Base-by-base conservation (phyloP, 1,139 yeast genomes). In the Chernovozyma sophiae-reginae region DNA sequence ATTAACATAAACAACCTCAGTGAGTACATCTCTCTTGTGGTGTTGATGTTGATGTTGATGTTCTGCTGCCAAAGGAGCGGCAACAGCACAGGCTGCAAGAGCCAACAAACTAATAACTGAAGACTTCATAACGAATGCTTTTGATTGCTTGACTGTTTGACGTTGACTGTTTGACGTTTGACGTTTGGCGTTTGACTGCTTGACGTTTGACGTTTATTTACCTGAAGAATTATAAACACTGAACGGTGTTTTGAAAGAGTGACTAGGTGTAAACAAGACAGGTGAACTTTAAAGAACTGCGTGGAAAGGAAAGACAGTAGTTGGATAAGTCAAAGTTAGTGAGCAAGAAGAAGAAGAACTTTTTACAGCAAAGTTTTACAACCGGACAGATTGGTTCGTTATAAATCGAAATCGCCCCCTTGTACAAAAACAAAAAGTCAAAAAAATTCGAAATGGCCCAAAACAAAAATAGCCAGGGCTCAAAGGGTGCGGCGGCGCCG, bases 1-100 rank as follows among this genome's bases (percentile, higher is more conserved):
- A 59, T 86, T 81, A 42, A 87, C 95, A 40, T 85, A 86, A 44
- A 85, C 90, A 60, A 82, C 81, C 60, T 86, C 87, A 51, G 85
- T 79, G 43, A 86, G 95, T 48, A 82, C 77, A 35, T 86, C 86
- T 68, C 89, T 79, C 67, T 79, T 81, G 61, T 80, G 83, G 50
- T 73, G 77, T 60, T 81, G 85, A 65, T 84, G 94, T 37, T 58
- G 56, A 40, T 60, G 64, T 29, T 53, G 43, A 51, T 65, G 67
- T 37, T 57, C 60, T 62, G 32, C 60, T 40, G 53, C 60, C 39
- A 57, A 48, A 33, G 66, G 66, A 43, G 65, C 64, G 40, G 67
- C 23, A 34, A 55, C 41, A 24, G 55, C 51, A 26, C 52, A 37
- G 24, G 63, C 48, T 29, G 53, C 55, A 22, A 54, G 37, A 27